Conservation (phyloP, 2,329 filamentous ascomycete genomes). For the Trichoderma sp. region DNA sequence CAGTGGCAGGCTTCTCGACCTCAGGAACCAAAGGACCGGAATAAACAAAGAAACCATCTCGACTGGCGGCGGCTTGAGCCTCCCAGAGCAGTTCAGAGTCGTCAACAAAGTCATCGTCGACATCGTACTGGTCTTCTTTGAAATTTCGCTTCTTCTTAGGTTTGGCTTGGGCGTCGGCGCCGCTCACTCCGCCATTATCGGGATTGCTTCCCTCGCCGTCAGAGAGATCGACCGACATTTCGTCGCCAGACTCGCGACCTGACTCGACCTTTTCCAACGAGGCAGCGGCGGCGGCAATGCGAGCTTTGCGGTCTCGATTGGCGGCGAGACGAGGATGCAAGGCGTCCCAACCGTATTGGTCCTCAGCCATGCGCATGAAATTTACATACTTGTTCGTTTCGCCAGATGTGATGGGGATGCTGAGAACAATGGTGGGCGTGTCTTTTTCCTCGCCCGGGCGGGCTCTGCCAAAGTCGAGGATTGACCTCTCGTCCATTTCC, state of each 20-base stretch:
- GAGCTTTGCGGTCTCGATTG: constrained; percentile 81
- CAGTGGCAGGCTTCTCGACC: constrained; percentile 68
- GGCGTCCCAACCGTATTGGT: constrained; percentile 91
- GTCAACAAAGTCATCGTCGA: constrained; percentile 83
- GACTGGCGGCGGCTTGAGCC: constrained; percentile 88
- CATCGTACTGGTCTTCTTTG: constrained; percentile 81
- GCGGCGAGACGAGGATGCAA: constrained; percentile 89
- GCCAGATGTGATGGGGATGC: constrained; percentile 72
- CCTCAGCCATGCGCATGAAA: constrained; percentile 90
- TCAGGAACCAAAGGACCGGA: constrained; percentile 88
- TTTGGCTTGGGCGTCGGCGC: constrained; percentile 62
- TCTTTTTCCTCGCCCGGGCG: constrained; percentile 60
- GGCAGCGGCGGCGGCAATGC: constrained; percentile 85
- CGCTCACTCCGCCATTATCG: constrained; percentile 71
- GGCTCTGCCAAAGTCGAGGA: constrained; percentile 62
- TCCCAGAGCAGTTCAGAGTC: constrained; percentile 96
- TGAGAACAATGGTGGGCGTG: constrained; percentile 78
- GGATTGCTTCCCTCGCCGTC: constrained; percentile 79
- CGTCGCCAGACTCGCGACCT: constrained; percentile 70
- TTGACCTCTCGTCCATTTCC: constrained; percentile 53
- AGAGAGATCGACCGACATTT: constrained; percentile 79
- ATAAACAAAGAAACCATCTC: constrained; percentile 98
- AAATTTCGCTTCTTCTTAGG: constrained; percentile 79
- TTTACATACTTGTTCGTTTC: constrained; percentile 91
- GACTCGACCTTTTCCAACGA: constrained; percentile 77